Conservation (phyloP, 805 yeast species). For the Lipomyces yamanashiensis region DNA sequence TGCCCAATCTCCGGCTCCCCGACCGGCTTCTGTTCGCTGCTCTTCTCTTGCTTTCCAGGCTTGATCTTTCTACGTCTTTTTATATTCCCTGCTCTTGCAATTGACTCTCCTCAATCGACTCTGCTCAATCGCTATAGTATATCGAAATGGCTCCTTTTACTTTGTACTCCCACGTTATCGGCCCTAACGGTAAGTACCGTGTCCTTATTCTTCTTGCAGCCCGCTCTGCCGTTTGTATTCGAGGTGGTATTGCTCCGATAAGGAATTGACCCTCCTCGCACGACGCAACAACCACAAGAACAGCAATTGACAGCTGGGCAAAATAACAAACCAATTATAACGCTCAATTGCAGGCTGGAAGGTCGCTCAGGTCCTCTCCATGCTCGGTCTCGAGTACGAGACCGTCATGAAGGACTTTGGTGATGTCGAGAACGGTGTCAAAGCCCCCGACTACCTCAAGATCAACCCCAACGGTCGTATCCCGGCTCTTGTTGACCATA, state of each 20-base stretch:
- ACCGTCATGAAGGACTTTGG: slow-evolving; percentile 54
- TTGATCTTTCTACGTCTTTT: background rate
- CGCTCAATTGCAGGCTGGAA: slow-evolving; percentile 49
- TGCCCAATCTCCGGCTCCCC: too few relatives aligned
- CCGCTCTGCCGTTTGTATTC: background rate
- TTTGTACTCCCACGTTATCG: slow-evolving; percentile 41
- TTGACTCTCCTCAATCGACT: background rate
- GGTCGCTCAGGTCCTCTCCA: slow-evolving; percentile 87
- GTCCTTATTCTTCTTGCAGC: background rate
- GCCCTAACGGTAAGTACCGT: slow-evolving; percentile 41
- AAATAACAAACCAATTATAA: background rate
- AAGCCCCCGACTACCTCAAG: slow-evolving; percentile 60
- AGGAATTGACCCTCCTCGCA: background rate
- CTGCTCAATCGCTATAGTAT: background rate
- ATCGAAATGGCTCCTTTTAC: slow-evolving; percentile 37
- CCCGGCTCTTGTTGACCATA: slow-evolving; percentile 53
- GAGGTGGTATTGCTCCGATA: too few relatives aligned
- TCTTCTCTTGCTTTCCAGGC: background rate
- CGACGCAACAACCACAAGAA: background rate
- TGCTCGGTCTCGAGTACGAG: slow-evolving; percentile 75
- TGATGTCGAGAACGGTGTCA: slow-evolving; percentile 51
- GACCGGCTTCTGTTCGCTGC: too few relatives aligned
- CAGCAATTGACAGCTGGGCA: background rate
- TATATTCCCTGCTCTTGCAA: background rate
- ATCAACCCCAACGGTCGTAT: slow-evolving; percentile 69